A percentile compares a stretch with the other conserved stretches of the same genome.
Evolutionary conservation across 2,329 filamentous ascomycete species (phyloP).

Genomic region (Apiospora koreana): DNA sequence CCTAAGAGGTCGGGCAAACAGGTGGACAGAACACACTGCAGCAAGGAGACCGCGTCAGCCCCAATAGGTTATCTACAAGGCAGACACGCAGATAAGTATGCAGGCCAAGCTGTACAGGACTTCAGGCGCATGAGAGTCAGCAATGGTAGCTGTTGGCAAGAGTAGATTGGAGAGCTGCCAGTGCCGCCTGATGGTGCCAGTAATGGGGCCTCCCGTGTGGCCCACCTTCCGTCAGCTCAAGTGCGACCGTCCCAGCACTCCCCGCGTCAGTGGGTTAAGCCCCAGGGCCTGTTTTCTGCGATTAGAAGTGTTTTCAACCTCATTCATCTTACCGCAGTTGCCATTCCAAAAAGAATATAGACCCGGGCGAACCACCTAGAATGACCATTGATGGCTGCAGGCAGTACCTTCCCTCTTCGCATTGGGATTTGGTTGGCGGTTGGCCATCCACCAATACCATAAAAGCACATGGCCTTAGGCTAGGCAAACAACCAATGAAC

Average conservation of each 20-base stretch:
- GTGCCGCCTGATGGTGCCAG: background rate
- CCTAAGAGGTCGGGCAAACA: background rate
- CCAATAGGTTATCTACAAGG: background rate
- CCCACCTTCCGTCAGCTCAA: background rate
- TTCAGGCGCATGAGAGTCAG: background rate
- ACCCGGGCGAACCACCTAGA: too few species aligned
- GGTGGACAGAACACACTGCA: background rate
- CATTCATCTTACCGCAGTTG: too few species aligned
- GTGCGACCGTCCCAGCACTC: too few species aligned
- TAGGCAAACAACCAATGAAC: too few species aligned
- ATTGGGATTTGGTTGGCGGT: too few species aligned
- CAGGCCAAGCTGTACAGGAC: background rate
- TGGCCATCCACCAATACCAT: too few species aligned
- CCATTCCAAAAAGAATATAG: too few species aligned
- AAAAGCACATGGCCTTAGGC: too few species aligned
- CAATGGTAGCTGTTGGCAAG: background rate
- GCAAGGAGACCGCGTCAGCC: background rate
- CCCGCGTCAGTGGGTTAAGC: too few species aligned
- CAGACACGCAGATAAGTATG: background rate
- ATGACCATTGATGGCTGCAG: too few species aligned
- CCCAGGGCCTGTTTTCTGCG: too few species aligned
- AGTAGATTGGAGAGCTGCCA: background rate
- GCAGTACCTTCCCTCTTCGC: too few species aligned
- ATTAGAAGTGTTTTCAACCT: background rate
- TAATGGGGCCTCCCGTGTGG: background rate